These are phyloP conservation scores for Linum tenue DNA, from an alignment of 345 rosid species.

Conservation along the genomic window DNA sequence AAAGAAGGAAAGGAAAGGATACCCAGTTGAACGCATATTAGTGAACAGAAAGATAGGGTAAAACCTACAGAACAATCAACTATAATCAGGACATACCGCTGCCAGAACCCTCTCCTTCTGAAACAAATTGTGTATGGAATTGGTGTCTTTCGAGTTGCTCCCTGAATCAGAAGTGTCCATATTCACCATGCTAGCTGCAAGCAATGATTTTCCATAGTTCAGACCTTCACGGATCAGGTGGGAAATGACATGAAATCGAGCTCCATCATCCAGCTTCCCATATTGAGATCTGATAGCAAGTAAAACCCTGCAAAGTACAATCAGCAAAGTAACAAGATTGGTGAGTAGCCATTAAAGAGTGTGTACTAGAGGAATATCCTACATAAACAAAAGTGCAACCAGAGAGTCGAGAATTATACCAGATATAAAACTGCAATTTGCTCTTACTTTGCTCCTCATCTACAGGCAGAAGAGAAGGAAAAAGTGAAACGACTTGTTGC, in stretches of 20 bases:
- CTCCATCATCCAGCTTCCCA: constrained; percentile 74
- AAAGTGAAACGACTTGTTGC: constrained; percentile 66
- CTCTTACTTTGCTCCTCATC: constrained; percentile 94
- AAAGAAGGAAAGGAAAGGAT: neutral
- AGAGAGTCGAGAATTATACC: constrained; percentile 26
- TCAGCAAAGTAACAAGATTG: neutral
- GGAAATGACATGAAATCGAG: constrained; percentile 83
- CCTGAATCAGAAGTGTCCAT: constrained; percentile 53
- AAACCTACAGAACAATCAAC: neutral
- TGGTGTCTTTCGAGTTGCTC: constrained; percentile 54
- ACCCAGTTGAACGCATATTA: neutral
- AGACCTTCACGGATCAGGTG: constrained; percentile 88
- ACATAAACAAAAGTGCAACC: neutral
- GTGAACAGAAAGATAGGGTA: neutral
- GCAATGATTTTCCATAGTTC: constrained; percentile 67
- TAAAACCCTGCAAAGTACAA: constrained; percentile 47
- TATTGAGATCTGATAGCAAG: constrained; percentile 70
- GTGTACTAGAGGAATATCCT: neutral
- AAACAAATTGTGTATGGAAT: constrained; percentile 62
- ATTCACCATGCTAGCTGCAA: constrained; percentile 61
- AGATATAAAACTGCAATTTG: constrained; percentile 79
- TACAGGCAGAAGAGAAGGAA: constrained; percentile 59
- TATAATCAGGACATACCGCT: constrained; percentile 39
- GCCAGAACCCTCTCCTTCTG: constrained; percentile 83
- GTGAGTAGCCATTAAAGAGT: too few species aligned